Conservation (phyloP, 2,329 filamentous ascomycete genomes). For the Cucurbitaria berberidis region DNA sequence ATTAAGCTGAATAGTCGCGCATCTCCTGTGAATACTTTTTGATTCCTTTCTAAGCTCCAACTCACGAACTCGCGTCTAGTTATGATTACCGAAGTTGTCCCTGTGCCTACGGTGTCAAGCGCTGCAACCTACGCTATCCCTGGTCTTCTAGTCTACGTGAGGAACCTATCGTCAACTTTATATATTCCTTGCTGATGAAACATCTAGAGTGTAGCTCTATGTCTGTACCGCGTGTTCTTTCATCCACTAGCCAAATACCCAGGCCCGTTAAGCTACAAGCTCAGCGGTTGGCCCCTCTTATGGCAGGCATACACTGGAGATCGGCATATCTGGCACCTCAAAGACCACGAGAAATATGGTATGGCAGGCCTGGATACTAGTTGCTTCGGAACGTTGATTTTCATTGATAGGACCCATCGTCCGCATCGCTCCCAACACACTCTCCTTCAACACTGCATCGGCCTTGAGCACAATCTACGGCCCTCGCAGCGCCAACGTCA, state of each 20-base stretch:
- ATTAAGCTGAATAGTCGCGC: neutral
- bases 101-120: neutral
- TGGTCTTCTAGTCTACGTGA: slow-evolving; percentile 9
- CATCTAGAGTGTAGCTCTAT: slow-evolving; percentile 11
- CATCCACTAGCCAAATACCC: slow-evolving; percentile 36
- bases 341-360: slow-evolving; percentile 37
- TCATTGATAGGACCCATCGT: slow-evolving; percentile 27
- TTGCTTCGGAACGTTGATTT: neutral
- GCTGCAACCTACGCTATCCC: neutral
- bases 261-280: slow-evolving; percentile 32
- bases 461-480: slow-evolving; percentile 35
- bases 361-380: neutral
- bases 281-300: slow-evolving; percentile 31
- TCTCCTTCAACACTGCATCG: slow-evolving; percentile 36
- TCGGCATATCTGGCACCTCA: slow-evolving; percentile 32
- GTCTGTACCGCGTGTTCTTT: slow-evolving; percentile 30
- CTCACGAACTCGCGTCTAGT: neutral
- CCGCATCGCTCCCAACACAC: slow-evolving; percentile 33
- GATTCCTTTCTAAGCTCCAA: neutral
- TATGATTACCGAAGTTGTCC: slow-evolving; percentile 3
- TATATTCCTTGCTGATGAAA: neutral
- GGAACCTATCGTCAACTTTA: neutral
- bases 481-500: slow-evolving; percentile 49
- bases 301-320: slow-evolving; percentile 36
- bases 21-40: neutral